Conservation (phyloP, 345 rosid genomes). For the Rhizophora mangle region DNA sequence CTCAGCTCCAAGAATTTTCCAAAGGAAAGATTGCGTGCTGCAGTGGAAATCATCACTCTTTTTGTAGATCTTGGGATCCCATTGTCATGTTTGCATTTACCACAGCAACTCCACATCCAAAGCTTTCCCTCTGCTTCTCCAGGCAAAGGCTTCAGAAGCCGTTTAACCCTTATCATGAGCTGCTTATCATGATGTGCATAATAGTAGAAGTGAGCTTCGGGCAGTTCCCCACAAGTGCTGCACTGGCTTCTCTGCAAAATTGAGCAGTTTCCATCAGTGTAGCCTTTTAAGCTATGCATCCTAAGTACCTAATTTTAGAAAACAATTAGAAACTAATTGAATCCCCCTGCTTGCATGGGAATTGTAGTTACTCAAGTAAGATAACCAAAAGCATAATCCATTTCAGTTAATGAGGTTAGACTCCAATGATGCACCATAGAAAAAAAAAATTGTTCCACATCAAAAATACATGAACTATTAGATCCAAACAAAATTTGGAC, state of each 20-base stretch:
- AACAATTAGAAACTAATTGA: neutral
- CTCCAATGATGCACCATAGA: neutral
- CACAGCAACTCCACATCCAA: slow-evolving; percentile 99
- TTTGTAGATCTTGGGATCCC: slow-evolving; percentile 58
- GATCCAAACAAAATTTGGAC: neutral
- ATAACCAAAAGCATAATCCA: slow-evolving; percentile 5
- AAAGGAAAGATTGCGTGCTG: slow-evolving; percentile 76
- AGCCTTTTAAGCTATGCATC: slow-evolving; percentile 11
- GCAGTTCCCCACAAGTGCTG: slow-evolving; percentile 53
- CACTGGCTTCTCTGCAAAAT: slow-evolving; percentile 66
- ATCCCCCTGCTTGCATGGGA: neutral
- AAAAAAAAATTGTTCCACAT: neutral
- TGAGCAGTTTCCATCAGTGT: slow-evolving; percentile 25
- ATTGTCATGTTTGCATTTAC: slow-evolving; percentile 60
- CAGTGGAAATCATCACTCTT: slow-evolving; percentile 71
- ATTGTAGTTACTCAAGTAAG: neutral
- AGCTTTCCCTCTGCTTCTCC: slow-evolving; percentile 77
- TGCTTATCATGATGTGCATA: slow-evolving; percentile 86
- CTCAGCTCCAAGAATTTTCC: slow-evolving; percentile 96
- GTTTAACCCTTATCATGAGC: slow-evolving; percentile 69
- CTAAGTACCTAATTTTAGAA: neutral
- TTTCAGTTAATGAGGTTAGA: neutral
- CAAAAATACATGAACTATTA: no score
- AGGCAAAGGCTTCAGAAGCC: slow-evolving; percentile 49
- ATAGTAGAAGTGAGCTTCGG: slow-evolving; percentile 76